Base-by-base conservation (phyloP, 306 rosid species). In the Fragaria vesca region DNA sequence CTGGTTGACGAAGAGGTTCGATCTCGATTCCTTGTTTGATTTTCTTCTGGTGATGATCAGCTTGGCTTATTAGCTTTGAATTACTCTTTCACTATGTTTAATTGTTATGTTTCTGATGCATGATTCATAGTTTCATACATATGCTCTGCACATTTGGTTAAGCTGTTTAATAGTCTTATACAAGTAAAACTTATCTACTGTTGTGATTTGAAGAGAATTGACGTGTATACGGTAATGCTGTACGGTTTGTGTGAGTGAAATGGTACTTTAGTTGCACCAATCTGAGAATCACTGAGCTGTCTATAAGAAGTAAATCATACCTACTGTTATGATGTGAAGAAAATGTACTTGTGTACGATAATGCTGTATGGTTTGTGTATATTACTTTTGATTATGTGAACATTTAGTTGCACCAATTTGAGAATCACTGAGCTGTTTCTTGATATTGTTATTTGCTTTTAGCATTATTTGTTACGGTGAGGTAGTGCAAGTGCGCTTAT, bases 1-100 rank as follows among this genome's bases (percentile, higher is more conserved):
- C 93, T 92, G 50, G 97, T 91, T 4, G 92, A 95, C 70, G 81
- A 88, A 72, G 95, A 92, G 92, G 98, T 92, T 78, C 15, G n/a
- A 36, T n/a, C 63, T 54, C 38, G 10, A 73, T 20, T 67, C 69
- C 20, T 66, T 12, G 0, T 8, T 15, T 34, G 20, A 68, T 48
- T 32, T 28, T 51, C 11, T 63, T 18, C 10, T 46, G 36, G n/a
- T 21, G 45, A 28, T 68, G 17, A 15, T 48, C 21, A 45, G 43
- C 54, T 36, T 66, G 73, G 57, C 34, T 21, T 18, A 16, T 18
- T 38, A 6, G 66, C 48, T 55, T 21, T 13, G 21, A 15, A 18
- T 69, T 48, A 40, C 12, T 40, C 1, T 4, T 45, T 17, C 16
- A 26, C 2, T 40, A 16, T 34, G 45, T 51, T 72, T 2, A 36